Evolutionary conservation across 1,284 basidiomycete genomes (phyloP).

Genomic region (Puccinia coronata): DNA sequence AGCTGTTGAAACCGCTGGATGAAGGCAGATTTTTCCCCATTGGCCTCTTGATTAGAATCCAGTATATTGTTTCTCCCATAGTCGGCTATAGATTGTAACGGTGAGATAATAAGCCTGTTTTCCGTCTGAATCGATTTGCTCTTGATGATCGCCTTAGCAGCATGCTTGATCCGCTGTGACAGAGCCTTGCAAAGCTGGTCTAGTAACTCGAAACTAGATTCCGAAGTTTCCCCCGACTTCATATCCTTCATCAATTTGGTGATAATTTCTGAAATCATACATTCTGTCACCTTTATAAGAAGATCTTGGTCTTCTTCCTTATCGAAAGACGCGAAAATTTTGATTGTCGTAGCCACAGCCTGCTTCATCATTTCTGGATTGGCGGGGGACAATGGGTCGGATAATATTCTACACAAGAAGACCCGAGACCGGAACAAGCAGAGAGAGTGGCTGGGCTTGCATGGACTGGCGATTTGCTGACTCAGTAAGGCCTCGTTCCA

Average conservation of each 20-base stretch:
- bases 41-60: background rate
- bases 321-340: background rate
- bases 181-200: slow-evolving; percentile 1
- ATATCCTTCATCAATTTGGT: slow-evolving; percentile 14
- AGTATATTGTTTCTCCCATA: background rate
- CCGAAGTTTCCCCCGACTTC: slow-evolving; percentile 1
- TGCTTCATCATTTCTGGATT: slow-evolving; percentile 27
- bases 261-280: slow-evolving; percentile 1
- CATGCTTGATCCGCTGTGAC: background rate
- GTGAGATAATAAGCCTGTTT: slow-evolving; percentile 18
- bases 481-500: slow-evolving; percentile 18
- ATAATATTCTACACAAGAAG: slow-evolving; percentile 11
- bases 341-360: background rate
- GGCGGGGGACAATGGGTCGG: background rate
- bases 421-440: background rate
- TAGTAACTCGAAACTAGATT: background rate
- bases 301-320: background rate
- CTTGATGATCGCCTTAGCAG: background rate
- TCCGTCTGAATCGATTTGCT: background rate
- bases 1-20: slow-evolving; percentile 1
- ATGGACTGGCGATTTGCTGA: background rate
- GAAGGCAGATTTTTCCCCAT: background rate
- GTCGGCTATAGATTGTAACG: background rate
- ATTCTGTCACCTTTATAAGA: slow-evolving; percentile 8
- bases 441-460: too few species aligned